Evolutionary conservation across 345 rosid species (phyloP), one percentile per base, ranked within the genome.

Genomic region (Heritiera fomes): DNA sequence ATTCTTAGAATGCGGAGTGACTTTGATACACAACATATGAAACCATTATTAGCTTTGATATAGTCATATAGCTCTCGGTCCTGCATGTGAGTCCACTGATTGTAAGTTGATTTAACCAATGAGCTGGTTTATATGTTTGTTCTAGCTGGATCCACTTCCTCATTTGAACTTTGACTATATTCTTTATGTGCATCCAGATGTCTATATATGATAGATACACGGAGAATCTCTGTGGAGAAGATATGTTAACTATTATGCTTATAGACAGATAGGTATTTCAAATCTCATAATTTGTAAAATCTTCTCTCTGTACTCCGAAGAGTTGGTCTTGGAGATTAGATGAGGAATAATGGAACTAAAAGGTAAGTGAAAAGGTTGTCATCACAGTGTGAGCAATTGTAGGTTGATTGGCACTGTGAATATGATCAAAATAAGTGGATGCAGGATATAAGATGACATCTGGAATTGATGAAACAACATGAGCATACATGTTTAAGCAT

Each of bases 21-120:
- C 45, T 45, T 45, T 34, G 49, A 47, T 47, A 47, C 56, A 7
- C 58, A 30, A 30, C 60, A 50, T 71, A 8, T 28, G 75, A 52
- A 71, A 71, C 75, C 60, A 30, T 71, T 32, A 15, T 52, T 50
- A 30, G 75, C 32, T 73, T 73, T 55, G 23, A 56, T 40, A 56
- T n/a, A n/a, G 13, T 55, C 13, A 56, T 40, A 56, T n/a, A n/a
- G 13, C 59, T 20, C 47, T 55, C 38, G 41, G n/a, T 43, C 65
- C 49, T 40, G 64, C 76, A 73, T 73, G 45, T 64, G 50, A 73
- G 12, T 71, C 32, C 46, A 50, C 28, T 32, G 61, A 52, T 9
- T 52, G 61, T 53, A 52, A n/a, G 13, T 71, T 32, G 30, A 32
- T 32, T 71, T 32, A 71, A 71, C 9, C 61, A 17, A 71, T 52